Percentiles rank a stretch among this genome's conserved stretches.
Conservation (phyloP, 495 filamentous ascomycete genomes). For the Lasiosphaeria hispida region DNA sequence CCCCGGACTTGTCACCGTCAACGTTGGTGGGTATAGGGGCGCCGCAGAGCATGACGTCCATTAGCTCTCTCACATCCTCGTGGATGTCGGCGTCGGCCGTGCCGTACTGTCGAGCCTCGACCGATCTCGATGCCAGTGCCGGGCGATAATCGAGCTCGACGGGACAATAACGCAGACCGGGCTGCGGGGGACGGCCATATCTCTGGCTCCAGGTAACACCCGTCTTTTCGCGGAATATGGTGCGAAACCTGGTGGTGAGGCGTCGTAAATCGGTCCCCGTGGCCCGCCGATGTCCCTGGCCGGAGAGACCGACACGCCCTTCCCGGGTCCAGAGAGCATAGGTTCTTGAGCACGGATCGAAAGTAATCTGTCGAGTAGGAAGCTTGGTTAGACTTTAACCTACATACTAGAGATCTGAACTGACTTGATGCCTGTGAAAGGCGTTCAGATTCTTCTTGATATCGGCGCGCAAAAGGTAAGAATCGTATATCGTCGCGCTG, state of each 20-base stretch:
- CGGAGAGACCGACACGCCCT: no score
- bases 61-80: neutral
- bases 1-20: neutral
- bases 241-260: neutral
- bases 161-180: neutral
- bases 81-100: neutral
- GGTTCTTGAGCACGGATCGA: no score
- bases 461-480: conserved; percentile 6
- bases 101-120: neutral
- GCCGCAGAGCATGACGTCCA: conserved; percentile 5
- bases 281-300: no score
- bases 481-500: neutral
- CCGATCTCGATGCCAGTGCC: no score
- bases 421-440: conserved; percentile 3
- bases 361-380: no score
- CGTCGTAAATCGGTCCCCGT: no score
- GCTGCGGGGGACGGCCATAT: neutral
- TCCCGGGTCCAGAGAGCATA: no score
- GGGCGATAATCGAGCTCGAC: conserved; percentile 8
- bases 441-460: conserved; percentile 1
- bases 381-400: no score
- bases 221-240: neutral
- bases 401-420: no score
- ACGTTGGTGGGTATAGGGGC: neutral
- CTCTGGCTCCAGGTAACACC: neutral